Evolutionary conservation across 768 basidiomycete species (phyloP), one percentile per base, ranked within the genome.

Genomic region (Roridomyces roridus): DNA sequence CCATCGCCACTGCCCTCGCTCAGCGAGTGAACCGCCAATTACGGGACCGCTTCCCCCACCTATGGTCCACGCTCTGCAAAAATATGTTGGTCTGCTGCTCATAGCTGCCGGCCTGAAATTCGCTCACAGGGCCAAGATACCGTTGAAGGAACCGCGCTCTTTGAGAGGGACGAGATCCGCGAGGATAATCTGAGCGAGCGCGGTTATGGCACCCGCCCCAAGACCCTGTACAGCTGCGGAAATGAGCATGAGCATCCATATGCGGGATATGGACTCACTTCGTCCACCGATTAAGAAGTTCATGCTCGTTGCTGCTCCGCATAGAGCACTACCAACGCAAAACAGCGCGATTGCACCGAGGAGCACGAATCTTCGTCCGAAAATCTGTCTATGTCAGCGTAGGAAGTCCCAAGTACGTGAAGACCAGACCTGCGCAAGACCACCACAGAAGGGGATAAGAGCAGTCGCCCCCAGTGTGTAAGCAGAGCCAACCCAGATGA

Each of bases 161-260:
- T 65, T 46, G 17, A 84, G 69, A 6, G 80, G 73, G n/a, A 83
- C 77, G 3, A 84, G 65, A 59, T 84, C 82, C 17, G 73, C 68
- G 8, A 80, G 55, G 48, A 83, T 70, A 46, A 83, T 81, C 12
- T 74, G 72, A 2, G 69, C 66, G 15, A 77, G 55, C 10, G 75
- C 66, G 25, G 73, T 61, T 18, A 80, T 75, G 6, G 70, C 73
- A 3, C 80, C 80, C 6, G 71, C 72, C 8, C 47, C 47, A 4
- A 49, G 31, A 24, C 46, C 12, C 23, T 36, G 8, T n/a, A 34
- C 15, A 31, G 31, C 31, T 34, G 15, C 11, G 15, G 31, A 8
- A 8, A 34, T 34, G 31, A 34, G 31, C 15, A 34, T 15, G 77
- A 43, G 77, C 50, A 20, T 70, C 76, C 75, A 39, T 4, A 37